Evolutionary conservation across 225 moss, liverwort and hornwort genomes (phyloP), one percentile per base, ranked within the genome.

Genomic region (Straminergon stramineum): DNA sequence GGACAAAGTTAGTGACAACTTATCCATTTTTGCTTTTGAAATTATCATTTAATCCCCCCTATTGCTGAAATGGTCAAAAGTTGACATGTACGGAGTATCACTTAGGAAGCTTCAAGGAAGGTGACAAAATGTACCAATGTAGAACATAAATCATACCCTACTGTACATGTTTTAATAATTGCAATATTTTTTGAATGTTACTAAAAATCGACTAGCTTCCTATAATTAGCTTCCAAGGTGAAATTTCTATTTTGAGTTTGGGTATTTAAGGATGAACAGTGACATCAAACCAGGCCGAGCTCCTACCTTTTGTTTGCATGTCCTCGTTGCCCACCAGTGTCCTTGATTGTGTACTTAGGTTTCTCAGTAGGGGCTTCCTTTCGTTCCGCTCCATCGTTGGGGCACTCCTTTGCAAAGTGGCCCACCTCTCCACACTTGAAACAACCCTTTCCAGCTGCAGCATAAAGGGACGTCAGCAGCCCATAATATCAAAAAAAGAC

Each of bases 381-480:
- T 89, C 87, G 87, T 64, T 93, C 93, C n/a, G 31, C 71, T 81
- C 86, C 95, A 84, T 92, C 92, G 62, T 87, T 93, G 20, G 97
- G 97, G 87, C 99, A 99, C 84, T 99, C 97, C 88, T 92, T 96
- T 87, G 95, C 96, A 58, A 93, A 94, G 91, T 99, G 99, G 61
- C 99, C 99, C 51, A 91, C 90, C 85, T 97, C 97, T 83, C 97
- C 99, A 88, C 99, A 99, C 90, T 96, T 94, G 86, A 96, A 99
- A 91, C 99, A 99, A 81, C 95, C 96, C 85, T 93, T 94, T 91
- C 94, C 95, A 91, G 93, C 95, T 96, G 94, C 87, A 86, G 79
- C 32, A 90, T 56, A 51, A 82, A 88, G 34, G 45, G 26, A 70
- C 76, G 65, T 82, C 51, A 78, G 82, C 37, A 82, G 51, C 65